A percentile compares a stretch with the other conserved stretches of the same genome.
Evolutionary conservation across 805 yeast genomes (phyloP).

Genomic region (Wickerhamomyces ciferrii): DNA sequence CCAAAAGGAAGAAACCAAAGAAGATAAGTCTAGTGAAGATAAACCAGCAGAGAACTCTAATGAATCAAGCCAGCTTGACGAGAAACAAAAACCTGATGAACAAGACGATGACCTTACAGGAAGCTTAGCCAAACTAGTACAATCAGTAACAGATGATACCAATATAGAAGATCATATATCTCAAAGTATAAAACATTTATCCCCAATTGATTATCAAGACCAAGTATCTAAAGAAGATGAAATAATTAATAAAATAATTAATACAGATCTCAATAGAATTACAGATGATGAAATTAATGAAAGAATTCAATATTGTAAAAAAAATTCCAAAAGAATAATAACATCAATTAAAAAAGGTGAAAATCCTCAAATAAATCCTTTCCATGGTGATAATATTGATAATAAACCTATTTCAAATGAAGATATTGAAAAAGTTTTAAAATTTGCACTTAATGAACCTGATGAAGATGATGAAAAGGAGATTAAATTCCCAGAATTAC

Average conservation of each 20-base stretch:
- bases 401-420: conserved; percentile 3
- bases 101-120: neutral
- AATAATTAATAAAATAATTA: conserved; percentile 3
- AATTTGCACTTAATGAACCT: conserved; percentile 2
- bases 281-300: conserved; percentile 8
- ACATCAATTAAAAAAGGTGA: conserved; percentile 3
- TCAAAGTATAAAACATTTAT: neutral
- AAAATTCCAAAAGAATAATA: conserved; percentile 1
- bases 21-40: neutral
- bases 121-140: neutral
- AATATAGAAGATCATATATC: conserved; percentile 1
- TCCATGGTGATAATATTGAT: neutral
- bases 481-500: conserved; percentile 7
- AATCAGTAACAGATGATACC: neutral
- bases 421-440: conserved; percentile 6
- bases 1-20: neutral
- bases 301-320: conserved; percentile 6
- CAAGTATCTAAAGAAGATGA: conserved; percentile 5
- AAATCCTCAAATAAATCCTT: conserved; percentile 1
- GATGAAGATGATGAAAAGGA: conserved; percentile 1
- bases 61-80: too few relatives aligned
- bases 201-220: neutral
- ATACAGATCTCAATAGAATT: conserved; percentile 2
- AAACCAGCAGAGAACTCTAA: neutral
- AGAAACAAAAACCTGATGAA: neutral